Percentiles rank a stretch among this genome's conserved stretches.
Conservation (phyloP, 371 early-diverging fungal species). For the Mortierella sp. region DNA sequence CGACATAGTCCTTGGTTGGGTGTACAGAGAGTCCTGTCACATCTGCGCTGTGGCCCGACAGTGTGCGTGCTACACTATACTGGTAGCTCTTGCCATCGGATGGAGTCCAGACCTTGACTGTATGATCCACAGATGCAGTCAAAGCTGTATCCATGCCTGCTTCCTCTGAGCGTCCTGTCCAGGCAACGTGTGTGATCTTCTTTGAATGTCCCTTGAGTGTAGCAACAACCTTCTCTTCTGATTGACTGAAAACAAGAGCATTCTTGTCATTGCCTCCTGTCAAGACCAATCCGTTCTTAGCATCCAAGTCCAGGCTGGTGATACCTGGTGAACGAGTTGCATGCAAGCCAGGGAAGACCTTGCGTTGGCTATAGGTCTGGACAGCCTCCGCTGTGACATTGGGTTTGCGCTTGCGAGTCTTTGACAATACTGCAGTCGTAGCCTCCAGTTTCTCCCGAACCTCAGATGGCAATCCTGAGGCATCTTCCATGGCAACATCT, state of each 20-base stretch:
- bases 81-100: constrained; percentile 12
- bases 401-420: constrained; percentile 85
- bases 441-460: constrained; percentile 68
- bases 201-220: constrained; percentile 85
- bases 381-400: constrained; percentile 78
- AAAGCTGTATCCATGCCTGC: constrained; percentile 67
- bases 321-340: constrained; percentile 83
- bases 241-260: constrained; percentile 73
- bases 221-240: constrained; percentile 73
- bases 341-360: constrained; percentile 75
- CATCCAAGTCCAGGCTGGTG: constrained; percentile 74
- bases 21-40: constrained; percentile 81
- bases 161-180: constrained; percentile 67
- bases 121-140: constrained; percentile 84
- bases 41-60: constrained; percentile 76
- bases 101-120: constrained; percentile 78
- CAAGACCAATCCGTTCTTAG: constrained; percentile 69
- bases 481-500: constrained; percentile 76
- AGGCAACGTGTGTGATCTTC: constrained; percentile 77
- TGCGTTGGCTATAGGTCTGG: constrained; percentile 64
- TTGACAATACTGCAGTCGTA: constrained; percentile 71
- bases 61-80: constrained; percentile 66
- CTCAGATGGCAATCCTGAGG: constrained; percentile 55
- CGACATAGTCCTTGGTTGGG: constrained; percentile 82
- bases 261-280: constrained; percentile 89